A percentile compares a stretch with the other conserved stretches of the same genome.
Evolutionary conservation across 2,329 filamentous ascomycete genomes (phyloP).

Genomic region (Diaporthe capsici): DNA sequence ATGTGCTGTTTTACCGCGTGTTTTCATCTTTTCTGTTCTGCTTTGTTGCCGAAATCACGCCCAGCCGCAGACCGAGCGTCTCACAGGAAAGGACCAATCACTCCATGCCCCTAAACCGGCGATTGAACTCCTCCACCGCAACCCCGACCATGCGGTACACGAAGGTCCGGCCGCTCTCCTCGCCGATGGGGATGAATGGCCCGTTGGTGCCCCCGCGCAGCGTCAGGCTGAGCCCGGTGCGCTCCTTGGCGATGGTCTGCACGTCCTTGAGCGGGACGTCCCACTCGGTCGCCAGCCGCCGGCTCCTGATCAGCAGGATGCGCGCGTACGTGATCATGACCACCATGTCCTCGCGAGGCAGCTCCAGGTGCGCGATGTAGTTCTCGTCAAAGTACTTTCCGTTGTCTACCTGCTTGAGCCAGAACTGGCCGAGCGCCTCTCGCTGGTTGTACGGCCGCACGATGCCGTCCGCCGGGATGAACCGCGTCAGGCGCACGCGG

Average conservation of each 20-base stretch:
- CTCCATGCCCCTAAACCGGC: conserved; percentile 66
- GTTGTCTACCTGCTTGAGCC: conserved; percentile 98
- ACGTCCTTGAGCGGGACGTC: conserved; percentile 96
- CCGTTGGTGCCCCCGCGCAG: conserved; percentile 93
- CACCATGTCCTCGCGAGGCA: conserved; percentile 89
- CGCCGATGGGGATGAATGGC: conserved; percentile 93
- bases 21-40: neutral
- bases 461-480: conserved; percentile 92
- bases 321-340: conserved; percentile 90
- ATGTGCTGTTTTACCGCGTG: neutral
- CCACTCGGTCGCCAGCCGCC: conserved; percentile 91
- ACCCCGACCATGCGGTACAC: conserved; percentile 76
- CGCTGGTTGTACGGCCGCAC: conserved; percentile 95
- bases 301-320: conserved; percentile 91
- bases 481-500: conserved; percentile 91
- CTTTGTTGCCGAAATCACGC: neutral
- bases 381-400: conserved; percentile 98
- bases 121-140: conserved; percentile 77
- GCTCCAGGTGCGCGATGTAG: conserved; percentile 96
- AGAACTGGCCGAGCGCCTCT: conserved; percentile 96
- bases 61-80: neutral
- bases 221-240: conserved; percentile 91
- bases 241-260: conserved; percentile 96
- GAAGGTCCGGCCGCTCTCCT: conserved; percentile 80
- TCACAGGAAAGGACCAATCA: conserved; percentile 38